A percentile compares a stretch with the other conserved stretches of the same genome.
Conservation (phyloP, 257 asterid species). For the Solanum infundibuliforme region DNA sequence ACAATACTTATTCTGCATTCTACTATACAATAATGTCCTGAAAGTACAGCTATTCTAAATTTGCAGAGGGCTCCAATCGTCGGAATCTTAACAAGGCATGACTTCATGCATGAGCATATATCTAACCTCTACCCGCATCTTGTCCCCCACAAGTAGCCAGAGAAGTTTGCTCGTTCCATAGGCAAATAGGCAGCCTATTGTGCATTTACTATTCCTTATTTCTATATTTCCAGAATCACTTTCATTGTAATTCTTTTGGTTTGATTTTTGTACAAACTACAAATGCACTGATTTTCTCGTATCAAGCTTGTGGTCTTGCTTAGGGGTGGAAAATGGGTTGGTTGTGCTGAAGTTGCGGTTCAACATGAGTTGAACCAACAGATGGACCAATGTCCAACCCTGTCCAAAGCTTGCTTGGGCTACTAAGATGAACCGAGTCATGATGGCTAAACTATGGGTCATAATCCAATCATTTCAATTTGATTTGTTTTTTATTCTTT, state of each 20-base stretch:
- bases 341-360: background rate
- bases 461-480: background rate
- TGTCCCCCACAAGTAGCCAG: background rate
- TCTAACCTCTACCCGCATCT: slow-evolving; percentile 50
- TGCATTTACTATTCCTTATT: background rate
- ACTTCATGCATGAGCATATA: slow-evolving; percentile 73
- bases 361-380: background rate
- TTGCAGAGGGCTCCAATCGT: slow-evolving; percentile 69
- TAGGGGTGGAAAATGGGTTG: background rate
- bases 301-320: background rate
- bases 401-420: background rate
- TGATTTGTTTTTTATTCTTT: background rate
- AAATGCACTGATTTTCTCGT: background rate
- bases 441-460: background rate
- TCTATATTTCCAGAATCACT: background rate
- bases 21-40: background rate
- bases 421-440: background rate
- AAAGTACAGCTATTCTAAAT: background rate
- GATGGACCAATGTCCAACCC: background rate
- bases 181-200: background rate
- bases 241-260: background rate
- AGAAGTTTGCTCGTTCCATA: background rate
- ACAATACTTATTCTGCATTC: background rate
- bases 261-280: background rate
- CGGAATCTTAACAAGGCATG: slow-evolving; percentile 76